phyloP scores from a whole-genome alignment of 345 rosid genomes.

The Mercurialis annua region DNA sequence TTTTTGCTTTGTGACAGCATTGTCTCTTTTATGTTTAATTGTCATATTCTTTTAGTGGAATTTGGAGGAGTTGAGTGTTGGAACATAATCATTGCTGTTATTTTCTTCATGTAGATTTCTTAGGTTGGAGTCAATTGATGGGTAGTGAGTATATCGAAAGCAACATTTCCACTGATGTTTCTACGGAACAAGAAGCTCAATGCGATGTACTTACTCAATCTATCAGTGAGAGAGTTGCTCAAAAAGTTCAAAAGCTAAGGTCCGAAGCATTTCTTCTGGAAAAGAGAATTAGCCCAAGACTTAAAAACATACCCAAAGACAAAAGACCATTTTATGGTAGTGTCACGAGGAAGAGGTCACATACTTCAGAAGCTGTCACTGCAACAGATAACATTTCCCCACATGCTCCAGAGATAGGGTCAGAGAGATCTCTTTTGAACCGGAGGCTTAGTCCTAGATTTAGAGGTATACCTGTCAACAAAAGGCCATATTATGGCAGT shows the following conservation, averaged over 20 bases:
- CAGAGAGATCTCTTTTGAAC: not conserved
- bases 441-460: constrained; percentile 1
- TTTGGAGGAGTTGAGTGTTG: not conserved
- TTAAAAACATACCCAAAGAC: not conserved
- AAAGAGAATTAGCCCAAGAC: constrained; percentile 15
- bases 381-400: too few species aligned
- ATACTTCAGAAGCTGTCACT: not conserved
- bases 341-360: not conserved
- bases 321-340: constrained; percentile 12
- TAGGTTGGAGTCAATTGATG: constrained; percentile 9
- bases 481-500: not conserved
- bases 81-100: not conserved
- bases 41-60: not conserved
- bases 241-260: not conserved
- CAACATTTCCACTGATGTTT: not conserved
- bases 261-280: not conserved
- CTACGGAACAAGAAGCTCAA: constrained; percentile 5
- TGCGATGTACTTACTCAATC: not conserved
- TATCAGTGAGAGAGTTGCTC: not conserved
- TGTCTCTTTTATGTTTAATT: not conserved
- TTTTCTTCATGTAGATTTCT: not conserved
- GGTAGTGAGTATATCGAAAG: not conserved
- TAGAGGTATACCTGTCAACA: not conserved
- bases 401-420: too few species aligned
- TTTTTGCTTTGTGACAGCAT: too few species aligned